Evolutionary conservation across 1,284 basidiomycete species (phyloP).

Genomic region (Rhodotorula mucilaginosa): DNA sequence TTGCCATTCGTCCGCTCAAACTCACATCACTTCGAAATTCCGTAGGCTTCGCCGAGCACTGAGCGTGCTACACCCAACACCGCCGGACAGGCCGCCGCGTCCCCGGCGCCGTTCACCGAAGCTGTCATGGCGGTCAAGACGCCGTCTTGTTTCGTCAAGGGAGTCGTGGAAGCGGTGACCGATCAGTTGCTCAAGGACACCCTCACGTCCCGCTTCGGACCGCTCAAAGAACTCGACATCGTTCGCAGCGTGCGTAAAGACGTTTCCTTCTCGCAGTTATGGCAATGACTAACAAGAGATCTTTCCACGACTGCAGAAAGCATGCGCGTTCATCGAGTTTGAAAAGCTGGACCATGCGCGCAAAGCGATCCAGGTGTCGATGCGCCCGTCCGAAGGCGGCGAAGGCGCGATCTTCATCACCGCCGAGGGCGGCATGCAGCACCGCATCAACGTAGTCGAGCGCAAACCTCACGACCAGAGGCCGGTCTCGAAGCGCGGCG

Average conservation of each 20-base stretch:
- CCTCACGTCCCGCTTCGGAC: slow-evolving; percentile 72
- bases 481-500: slow-evolving; percentile 6
- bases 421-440: slow-evolving; percentile 6
- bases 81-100: not conserved
- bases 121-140: slow-evolving; percentile 60
- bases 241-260: slow-evolving; percentile 57
- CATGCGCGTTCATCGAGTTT: slow-evolving; percentile 95
- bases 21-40: not conserved
- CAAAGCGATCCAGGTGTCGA: slow-evolving; percentile 73
- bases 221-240: slow-evolving; percentile 83
- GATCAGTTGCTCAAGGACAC: slow-evolving; percentile 60
- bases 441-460: slow-evolving; percentile 34
- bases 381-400: slow-evolving; percentile 67
- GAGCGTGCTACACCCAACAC: not conserved
- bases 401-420: slow-evolving; percentile 62
- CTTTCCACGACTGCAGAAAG: slow-evolving; percentile 55
- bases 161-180: slow-evolving; percentile 71
- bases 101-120: slow-evolving; percentile 12
- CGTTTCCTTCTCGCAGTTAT: too few relatives aligned
- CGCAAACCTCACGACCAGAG: slow-evolving; percentile 32
- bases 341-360: slow-evolving; percentile 71
- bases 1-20: too few relatives aligned
- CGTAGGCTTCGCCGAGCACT: not conserved
- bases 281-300: not conserved
- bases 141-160: slow-evolving; percentile 83